Percentiles rank a stretch among this genome's conserved stretches.
phyloP scores from a whole-genome alignment of 306 rosid genomes.

The Alnus glutinosa region DNA sequence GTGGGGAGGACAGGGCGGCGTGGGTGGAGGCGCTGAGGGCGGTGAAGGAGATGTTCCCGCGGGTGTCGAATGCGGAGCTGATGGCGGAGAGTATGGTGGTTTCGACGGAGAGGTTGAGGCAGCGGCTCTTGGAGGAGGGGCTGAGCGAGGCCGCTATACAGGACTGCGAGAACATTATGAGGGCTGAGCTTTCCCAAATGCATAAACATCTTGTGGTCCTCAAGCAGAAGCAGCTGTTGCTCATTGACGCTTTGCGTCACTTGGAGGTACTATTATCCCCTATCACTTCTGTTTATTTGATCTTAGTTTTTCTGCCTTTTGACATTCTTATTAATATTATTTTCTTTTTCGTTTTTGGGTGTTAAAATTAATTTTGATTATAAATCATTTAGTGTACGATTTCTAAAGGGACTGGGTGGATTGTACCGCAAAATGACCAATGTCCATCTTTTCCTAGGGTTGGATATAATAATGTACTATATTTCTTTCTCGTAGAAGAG shows the following conservation, averaged over 20 bases:
- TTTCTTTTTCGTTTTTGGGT: not conserved
- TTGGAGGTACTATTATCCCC: constrained; percentile 61
- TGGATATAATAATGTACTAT: not conserved
- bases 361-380: not conserved
- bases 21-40: constrained; percentile 52
- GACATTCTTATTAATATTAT: not conserved
- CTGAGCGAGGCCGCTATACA: constrained; percentile 53
- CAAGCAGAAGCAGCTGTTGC: constrained; percentile 72
- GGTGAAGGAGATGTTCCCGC: constrained; percentile 69
- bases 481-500: not conserved
- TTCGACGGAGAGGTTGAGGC: constrained; percentile 62
- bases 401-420: not conserved
- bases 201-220: constrained; percentile 67
- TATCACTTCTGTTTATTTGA: not conserved
- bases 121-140: constrained; percentile 61
- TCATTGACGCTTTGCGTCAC: constrained; percentile 70
- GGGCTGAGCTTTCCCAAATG: constrained; percentile 54
- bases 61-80: constrained; percentile 64
- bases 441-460: not conserved
- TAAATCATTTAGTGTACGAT: not conserved
- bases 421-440: not conserved
- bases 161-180: constrained; percentile 81
- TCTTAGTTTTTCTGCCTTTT: not conserved
- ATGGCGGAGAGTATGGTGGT: constrained; percentile 46
- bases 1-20: constrained; percentile 35